Conservation (phyloP, 768 basidiomycete species). For the Ramaria sp. region DNA sequence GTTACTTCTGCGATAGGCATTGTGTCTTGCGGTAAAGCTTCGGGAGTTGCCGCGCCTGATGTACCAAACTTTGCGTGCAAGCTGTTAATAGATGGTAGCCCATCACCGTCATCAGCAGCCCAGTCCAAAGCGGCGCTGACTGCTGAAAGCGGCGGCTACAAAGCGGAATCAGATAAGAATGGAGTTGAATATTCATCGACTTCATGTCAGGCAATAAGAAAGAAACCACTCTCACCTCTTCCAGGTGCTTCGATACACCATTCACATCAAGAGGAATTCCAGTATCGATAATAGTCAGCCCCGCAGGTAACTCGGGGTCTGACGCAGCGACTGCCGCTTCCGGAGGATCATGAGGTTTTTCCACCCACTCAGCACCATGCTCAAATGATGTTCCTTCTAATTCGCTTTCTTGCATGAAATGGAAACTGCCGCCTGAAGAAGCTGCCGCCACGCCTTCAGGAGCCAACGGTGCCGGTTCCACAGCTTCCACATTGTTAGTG, state of each 20-base stretch:
- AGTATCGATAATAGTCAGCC: conserved; percentile 14
- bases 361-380: conserved; percentile 44
- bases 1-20: conserved; percentile 24
- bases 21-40: conserved; percentile 13
- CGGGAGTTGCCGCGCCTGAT: conserved; percentile 61
- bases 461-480: conserved; percentile 13
- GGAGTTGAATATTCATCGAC: not conserved
- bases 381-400: conserved; percentile 46
- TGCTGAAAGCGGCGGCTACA: conserved; percentile 2
- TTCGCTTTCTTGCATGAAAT: conserved; percentile 77
- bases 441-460: conserved; percentile 19
- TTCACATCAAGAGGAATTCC: not conserved
- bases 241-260: conserved; percentile 14
- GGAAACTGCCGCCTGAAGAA: conserved; percentile 44
- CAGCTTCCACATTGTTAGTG: conserved; percentile 21
- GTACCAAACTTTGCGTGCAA: conserved; percentile 70
- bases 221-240: conserved; percentile 12
- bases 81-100: conserved; percentile 64
- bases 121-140: conserved; percentile 49
- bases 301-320: conserved; percentile 14
- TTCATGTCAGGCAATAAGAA: no score
- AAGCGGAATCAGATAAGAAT: no score
- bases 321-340: conserved; percentile 12
- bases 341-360: conserved; percentile 28
- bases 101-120: conserved; percentile 74